Conservation (phyloP, 2,329 filamentous ascomycete species). For the Fonsecaea pugnacius region DNA sequence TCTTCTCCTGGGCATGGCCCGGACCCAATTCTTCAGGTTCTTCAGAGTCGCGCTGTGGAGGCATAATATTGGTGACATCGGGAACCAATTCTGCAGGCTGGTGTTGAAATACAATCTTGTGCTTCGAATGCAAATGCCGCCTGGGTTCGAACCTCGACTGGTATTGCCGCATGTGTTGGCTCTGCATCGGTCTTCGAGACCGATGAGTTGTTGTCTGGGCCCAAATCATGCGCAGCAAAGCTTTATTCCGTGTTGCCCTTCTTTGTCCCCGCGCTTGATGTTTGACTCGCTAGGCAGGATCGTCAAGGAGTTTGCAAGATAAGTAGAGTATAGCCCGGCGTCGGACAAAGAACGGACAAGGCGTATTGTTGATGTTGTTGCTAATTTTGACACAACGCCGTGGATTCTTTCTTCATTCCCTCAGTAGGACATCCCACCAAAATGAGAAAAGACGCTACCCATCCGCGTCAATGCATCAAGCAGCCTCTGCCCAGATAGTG, state of each 20-base stretch:
- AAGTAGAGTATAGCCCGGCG: background rate
- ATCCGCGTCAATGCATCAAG: background rate
- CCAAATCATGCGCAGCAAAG: background rate
- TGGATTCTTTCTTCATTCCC: background rate
- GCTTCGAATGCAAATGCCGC: background rate
- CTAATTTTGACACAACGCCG: conserved; percentile 4
- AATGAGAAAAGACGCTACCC: background rate
- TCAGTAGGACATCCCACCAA: background rate
- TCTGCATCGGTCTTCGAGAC: background rate
- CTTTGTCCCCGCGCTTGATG: background rate
- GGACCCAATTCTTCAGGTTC: background rate
- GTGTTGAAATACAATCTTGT: background rate
- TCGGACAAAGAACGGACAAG: conserved; percentile 2
- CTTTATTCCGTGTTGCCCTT: background rate
- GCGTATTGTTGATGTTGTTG: background rate
- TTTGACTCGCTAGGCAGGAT: background rate
- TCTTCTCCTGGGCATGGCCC: background rate
- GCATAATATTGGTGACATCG: background rate
- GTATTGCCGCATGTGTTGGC: background rate
- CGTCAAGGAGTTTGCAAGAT: background rate
- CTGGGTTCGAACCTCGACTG: background rate
- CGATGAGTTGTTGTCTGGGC: background rate
- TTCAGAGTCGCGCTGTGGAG: background rate
- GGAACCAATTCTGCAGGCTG: background rate
- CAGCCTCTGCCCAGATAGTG: background rate